Evolutionary conservation across 768 basidiomycete genomes (phyloP), one percentile per base, ranked within the genome.

Genomic region (Suillus hirtellus): DNA sequence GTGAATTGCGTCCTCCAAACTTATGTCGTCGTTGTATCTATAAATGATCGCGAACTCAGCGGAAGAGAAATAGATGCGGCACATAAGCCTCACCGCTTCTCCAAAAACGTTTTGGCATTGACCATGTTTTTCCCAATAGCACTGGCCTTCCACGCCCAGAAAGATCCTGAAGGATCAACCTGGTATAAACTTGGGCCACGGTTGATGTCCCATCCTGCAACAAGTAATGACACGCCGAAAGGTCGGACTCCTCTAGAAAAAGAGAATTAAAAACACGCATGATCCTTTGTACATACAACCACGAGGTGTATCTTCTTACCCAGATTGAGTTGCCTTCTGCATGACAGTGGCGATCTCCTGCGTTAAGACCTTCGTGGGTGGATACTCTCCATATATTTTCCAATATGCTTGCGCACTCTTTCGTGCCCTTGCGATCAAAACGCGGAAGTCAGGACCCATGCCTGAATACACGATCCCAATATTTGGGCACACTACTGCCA

Each of bases 61-160:
- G 64, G 66, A 63, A 67, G 64, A 59, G 59, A 42, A 60, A 63
- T 53, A 68, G 67, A 62, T 67, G 63, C 66, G 60, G 67, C 67
- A 71, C 65, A 55, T 62, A 65, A 67, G 60, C 78, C 88, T 71
- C 68, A 95, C 94, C 97, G 88, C 79, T 99, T 99, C 79, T 99
- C 97, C 68, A 99, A 78, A 79, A 99, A 99, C 9, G 97, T 99
- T 79, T 99, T 99, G 42, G 96, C 97, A 71, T 99, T 99, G 53
- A 95, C 88, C 95, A 99, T 98, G 78, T 99, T 99, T 81, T 99
- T 99, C 46, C 97, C 97, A 70, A 99, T 99, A 12, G 97, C 97
- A 73, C 95, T 96, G 9, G 97, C 97, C 75, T 99, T 99, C 97
- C 97, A 99, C 37, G 97, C 96, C 97, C 97, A 99, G 80, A 93